Conservation (phyloP, 2,329 filamentous ascomycete species). For the Monosporascus sp. region DNA sequence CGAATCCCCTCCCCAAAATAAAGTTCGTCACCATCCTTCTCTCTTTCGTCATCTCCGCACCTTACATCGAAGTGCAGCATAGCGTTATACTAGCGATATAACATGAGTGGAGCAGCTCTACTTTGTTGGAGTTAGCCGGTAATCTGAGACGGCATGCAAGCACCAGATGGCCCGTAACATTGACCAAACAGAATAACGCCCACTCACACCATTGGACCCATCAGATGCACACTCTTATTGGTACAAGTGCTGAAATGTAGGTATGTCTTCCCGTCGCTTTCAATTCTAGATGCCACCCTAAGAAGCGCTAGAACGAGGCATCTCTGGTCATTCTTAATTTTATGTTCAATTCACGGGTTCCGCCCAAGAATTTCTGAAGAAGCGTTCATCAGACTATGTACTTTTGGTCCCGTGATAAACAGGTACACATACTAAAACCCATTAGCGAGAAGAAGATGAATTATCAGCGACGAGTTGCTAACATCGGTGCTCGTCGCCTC, state of each 20-base stretch:
- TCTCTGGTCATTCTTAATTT: not conserved
- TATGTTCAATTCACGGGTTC: not conserved
- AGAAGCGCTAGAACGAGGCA: not conserved
- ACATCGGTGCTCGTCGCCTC: too few species aligned
- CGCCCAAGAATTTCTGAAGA: not conserved
- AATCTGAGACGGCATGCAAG: not conserved
- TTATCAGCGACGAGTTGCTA: too few species aligned
- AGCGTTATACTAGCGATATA: too few species aligned
- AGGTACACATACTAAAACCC: too few species aligned
- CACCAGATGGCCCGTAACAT: not conserved
- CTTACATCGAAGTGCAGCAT: too few species aligned
- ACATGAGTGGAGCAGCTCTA: not conserved
- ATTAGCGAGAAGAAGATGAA: too few species aligned
- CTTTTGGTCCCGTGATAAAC: too few species aligned
- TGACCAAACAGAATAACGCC: not conserved
- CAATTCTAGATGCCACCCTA: not conserved
- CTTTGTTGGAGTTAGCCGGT: not conserved
- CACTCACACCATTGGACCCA: not conserved
- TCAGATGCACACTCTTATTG: not conserved
- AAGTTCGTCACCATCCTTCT: too few species aligned
- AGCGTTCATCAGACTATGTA: too few species aligned
- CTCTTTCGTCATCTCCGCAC: too few species aligned
- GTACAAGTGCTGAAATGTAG: not conserved
- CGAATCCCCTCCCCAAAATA: too few species aligned
- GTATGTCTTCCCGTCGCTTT: not conserved